Conservation (phyloP, 106 monocot species). For the Allium sativum region DNA sequence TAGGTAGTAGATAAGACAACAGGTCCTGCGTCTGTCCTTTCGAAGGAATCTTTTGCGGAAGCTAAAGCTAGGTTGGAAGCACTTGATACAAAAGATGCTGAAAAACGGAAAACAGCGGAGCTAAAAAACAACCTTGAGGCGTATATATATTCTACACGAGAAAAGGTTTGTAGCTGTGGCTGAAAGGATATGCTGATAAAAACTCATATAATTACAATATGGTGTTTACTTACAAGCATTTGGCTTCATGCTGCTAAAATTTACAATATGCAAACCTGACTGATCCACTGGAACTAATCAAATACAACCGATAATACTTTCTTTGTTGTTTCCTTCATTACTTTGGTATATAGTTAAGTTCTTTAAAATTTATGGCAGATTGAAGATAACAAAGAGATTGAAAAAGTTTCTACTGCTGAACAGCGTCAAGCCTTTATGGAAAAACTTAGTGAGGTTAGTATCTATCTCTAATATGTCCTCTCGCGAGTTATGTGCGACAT, state of each 20-base stretch:
- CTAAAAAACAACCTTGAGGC: conserved; percentile 91
- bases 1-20: conserved; percentile 73
- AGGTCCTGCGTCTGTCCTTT: conserved; percentile 58
- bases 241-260: not conserved
- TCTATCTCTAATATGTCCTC: not conserved
- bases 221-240: not conserved
- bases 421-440: conserved; percentile 58
- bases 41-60: conserved; percentile 58
- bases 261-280: not conserved
- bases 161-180: conserved; percentile 46
- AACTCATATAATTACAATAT: not conserved
- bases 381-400: conserved; percentile 59
- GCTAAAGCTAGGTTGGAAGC: conserved; percentile 71
- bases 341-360: conserved; percentile 1
- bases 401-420: conserved; percentile 59
- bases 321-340: not conserved
- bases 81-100: conserved; percentile 74
- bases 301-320: not conserved
- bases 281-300: not conserved
- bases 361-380: conserved; percentile 32
- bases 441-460: conserved; percentile 69
- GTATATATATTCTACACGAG: conserved; percentile 88
- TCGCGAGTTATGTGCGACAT: not conserved
- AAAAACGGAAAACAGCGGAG: conserved; percentile 85
- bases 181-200: not conserved